These are phyloP conservation scores for Ascochyta rabiei DNA, from an alignment of 2,329 filamentous ascomycete genomes.

Conservation along the genomic window DNA sequence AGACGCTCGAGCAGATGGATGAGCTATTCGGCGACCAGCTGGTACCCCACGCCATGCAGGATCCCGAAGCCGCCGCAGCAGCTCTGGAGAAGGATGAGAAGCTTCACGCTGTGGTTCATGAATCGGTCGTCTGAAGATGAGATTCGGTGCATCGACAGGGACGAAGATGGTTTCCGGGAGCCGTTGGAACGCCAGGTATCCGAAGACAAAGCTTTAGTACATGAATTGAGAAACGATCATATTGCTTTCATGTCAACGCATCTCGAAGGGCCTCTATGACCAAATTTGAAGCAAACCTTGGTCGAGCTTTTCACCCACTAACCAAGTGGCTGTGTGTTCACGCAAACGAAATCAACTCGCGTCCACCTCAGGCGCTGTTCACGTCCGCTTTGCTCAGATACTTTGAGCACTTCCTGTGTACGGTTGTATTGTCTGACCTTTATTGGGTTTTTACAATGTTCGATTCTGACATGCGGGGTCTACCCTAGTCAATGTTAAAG, in stretches of 20 bases:
- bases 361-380: background rate
- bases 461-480: no score
- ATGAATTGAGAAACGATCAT: background rate
- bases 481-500: no score
- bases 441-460: no score
- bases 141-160: background rate
- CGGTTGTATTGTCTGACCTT: no score
- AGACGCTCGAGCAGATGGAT: conserved; percentile 40
- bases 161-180: background rate
- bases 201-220: no score
- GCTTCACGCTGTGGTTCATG: conserved; percentile 9
- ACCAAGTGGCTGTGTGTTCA: background rate
- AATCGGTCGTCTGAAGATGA: background rate
- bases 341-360: background rate
- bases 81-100: conserved; percentile 35
- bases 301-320: background rate
- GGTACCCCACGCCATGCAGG: conserved; percentile 45
- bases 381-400: background rate
- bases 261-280: background rate
- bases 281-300: background rate
- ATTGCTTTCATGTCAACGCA: background rate
- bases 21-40: conserved; percentile 43
- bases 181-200: no score
- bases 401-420: background rate
- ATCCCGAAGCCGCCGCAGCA: conserved; percentile 37